Percentiles rank a stretch among this genome's conserved stretches.
phyloP scores from a whole-genome alignment of 73 alveolate genomes.

The Stentor roeselii region DNA sequence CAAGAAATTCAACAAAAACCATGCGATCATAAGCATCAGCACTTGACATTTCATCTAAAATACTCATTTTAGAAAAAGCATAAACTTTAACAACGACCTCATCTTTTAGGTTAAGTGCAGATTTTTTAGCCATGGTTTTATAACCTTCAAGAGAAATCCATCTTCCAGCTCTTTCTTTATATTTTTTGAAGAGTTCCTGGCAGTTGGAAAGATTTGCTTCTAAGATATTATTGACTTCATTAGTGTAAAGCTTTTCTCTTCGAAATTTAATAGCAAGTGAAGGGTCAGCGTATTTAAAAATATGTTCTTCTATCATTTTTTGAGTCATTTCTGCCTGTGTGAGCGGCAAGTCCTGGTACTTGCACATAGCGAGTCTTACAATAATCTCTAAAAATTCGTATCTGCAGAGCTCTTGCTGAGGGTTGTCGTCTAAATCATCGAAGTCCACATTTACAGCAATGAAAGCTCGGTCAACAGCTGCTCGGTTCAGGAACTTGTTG shows the following conservation, averaged over 20 bases:
- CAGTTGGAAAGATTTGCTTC: conserved; percentile 36
- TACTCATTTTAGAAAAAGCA: conserved; percentile 45
- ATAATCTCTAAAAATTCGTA: conserved; percentile 61
- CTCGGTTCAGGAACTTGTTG: conserved; percentile 32
- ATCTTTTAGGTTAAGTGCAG: conserved; percentile 32
- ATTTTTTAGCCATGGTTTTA: conserved; percentile 28
- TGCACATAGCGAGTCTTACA: conserved; percentile 50
- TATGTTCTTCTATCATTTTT: conserved; percentile 42
- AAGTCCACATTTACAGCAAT: conserved; percentile 55
- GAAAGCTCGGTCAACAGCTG: conserved; percentile 51
- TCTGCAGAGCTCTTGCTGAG: conserved; percentile 52
- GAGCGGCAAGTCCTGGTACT: conserved; percentile 31
- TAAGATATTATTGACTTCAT: conserved; percentile 38
- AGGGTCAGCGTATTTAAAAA: conserved; percentile 38
- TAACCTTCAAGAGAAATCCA: conserved; percentile 28
- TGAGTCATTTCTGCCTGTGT: conserved; percentile 44
- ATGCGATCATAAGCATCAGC: conserved; percentile 31
- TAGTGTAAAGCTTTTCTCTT: conserved; percentile 36
- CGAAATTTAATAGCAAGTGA: conserved; percentile 38
- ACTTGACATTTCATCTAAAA: conserved; percentile 27
- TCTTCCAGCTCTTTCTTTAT: conserved; percentile 34
- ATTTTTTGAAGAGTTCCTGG: conserved; percentile 28
- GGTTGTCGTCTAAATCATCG: conserved; percentile 37
- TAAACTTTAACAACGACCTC: conserved; percentile 31
- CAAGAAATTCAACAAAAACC: conserved; percentile 42